Conservation (phyloP, 2,329 filamentous ascomycete genomes). For the Colletotrichum musicola region DNA sequence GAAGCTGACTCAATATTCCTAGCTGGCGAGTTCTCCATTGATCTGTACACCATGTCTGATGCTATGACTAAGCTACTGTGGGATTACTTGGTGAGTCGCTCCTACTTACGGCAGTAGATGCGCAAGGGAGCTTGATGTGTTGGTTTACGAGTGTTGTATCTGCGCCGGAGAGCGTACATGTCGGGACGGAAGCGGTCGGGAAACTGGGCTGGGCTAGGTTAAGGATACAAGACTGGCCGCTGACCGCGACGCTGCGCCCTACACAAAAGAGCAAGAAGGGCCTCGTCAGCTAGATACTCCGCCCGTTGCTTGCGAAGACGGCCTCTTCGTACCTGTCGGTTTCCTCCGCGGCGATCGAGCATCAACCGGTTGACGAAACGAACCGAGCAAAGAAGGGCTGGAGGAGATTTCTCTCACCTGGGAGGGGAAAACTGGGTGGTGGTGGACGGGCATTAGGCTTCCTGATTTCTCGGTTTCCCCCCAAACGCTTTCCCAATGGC, state of each 20-base stretch:
- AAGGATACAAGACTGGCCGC: conserved; percentile 29
- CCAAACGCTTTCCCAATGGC: conserved; percentile 35
- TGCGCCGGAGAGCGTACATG: neutral
- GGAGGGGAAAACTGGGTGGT: neutral
- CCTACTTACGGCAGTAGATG: conserved; percentile 21
- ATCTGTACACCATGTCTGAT: conserved; percentile 97
- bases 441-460: neutral
- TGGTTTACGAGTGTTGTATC: conserved; percentile 1
- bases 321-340: neutral
- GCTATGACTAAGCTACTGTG: conserved; percentile 91
- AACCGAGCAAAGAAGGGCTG: conserved; percentile 16
- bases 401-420: neutral
- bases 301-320: conserved; percentile 17
- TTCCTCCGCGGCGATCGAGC: neutral
- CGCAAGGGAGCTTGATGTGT: conserved; percentile 1
- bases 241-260: conserved; percentile 30
- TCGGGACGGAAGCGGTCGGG: neutral
- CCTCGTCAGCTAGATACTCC: conserved; percentile 49
- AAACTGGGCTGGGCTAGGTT: neutral
- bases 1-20: conserved; percentile 47
- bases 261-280: conserved; percentile 55
- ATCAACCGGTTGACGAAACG: conserved; percentile 7
- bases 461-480: conserved; percentile 12
- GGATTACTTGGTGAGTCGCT: conserved; percentile 76
- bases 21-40: conserved; percentile 98